Evolutionary conservation across 495 filamentous ascomycete species (phyloP), one percentile per base, ranked within the genome.

Genomic region (Penicillium antarcticum): DNA sequence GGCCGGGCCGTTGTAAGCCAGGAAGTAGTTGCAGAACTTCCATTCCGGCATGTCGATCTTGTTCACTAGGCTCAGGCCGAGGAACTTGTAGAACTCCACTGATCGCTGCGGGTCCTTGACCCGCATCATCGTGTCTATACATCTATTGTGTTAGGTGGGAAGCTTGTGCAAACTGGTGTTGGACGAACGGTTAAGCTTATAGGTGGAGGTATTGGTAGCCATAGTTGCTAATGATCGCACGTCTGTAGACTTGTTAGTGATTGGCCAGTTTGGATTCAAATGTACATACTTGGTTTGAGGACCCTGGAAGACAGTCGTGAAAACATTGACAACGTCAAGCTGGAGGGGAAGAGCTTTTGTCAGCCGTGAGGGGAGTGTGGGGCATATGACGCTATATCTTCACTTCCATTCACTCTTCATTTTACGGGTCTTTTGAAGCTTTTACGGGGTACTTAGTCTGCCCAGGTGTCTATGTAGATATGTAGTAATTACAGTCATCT

Each of bases 61-160:
- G 55, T 87, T 81, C 67, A 97, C 80, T 60, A 91, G 72, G 68
- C 74, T 90, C 77, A 98, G 82, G 58, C 94, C 94, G 13, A 98
- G 87, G 75, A 90, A 88, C 57, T 96, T 82, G 70, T 97, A 98
- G 78, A 90, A 98, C 58, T 94, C 88, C 72, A 97, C 85, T 17
- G 89, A 95, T 62, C 76, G 80, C 67, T 91, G 84, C 3, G 94
- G 94, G 69, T 98, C 91, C 71, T 97, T 97, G 65, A 97, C 89
- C 69, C 94, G 84, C 59, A 96, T 71, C 92, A 92, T 96, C 49
- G 68, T 65, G 47, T 76, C 73, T 72, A 48, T 56, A 51, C 54
- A 41, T 51, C 54, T 51, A 45, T 53, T 40, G 48, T 42, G 36
- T 55, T 42, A 59, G 33, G 44, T 19, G 14, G 9, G 14, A n/a